Evolutionary conservation across 192 early-diverging fungal genomes (phyloP).

Genomic region (Ambispora gerdemannii): DNA sequence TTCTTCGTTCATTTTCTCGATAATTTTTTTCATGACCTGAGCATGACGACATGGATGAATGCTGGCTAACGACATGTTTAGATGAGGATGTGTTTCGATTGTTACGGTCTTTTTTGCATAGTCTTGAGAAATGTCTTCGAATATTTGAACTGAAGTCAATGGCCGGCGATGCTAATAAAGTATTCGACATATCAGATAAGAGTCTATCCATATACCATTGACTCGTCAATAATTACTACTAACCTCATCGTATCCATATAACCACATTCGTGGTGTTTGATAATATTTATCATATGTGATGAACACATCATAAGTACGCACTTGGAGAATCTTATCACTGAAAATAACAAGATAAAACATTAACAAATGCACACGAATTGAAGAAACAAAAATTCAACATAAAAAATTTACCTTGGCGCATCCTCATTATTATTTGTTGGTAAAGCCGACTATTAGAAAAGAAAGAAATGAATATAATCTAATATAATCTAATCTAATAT

Average conservation of each 20-base stretch:
- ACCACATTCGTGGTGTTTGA: conserved; percentile 95
- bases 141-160: conserved; percentile 85
- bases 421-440: conserved; percentile 32
- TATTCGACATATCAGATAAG: neutral
- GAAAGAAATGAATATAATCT: neutral
- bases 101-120: conserved; percentile 99
- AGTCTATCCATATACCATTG: neutral
- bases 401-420: conserved; percentile 19
- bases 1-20: conserved; percentile 74
- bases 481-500: too few species aligned
- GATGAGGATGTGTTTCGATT: conserved; percentile 93
- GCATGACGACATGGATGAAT: conserved; percentile 99
- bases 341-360: neutral
- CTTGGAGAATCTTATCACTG: conserved; percentile 80
- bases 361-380: neutral
- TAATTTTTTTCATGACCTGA: conserved; percentile 95
- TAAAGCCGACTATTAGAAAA: conserved; percentile 36
- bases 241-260: conserved; percentile 96
- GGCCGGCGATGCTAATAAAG: conserved; percentile 64
- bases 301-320: conserved; percentile 95
- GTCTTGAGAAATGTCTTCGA: conserved; percentile 97
- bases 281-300: conserved; percentile 99
- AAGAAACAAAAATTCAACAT: conserved; percentile 10
- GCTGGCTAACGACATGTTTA: conserved; percentile 80
- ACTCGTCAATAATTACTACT: neutral